A percentile compares a stretch with the other conserved stretches of the same genome.
These are phyloP conservation scores for Dimargaris xerosporica DNA, from an alignment of 192 early-diverging fungal species.

Conservation along the genomic window DNA sequence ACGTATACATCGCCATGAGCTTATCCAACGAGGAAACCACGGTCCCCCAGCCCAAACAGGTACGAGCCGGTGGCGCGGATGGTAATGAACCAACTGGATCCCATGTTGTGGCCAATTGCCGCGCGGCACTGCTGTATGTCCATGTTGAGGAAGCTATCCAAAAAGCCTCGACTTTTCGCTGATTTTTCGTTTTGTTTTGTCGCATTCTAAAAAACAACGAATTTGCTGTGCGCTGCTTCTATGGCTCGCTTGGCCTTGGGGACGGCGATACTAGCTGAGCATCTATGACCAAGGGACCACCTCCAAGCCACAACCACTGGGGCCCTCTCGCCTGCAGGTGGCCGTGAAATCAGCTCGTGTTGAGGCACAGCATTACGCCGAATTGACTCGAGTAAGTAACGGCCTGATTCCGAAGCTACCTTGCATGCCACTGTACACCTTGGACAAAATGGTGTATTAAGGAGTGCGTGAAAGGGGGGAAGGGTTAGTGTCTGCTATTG, in stretches of 20 bases:
- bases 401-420: background rate
- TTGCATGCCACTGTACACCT: background rate
- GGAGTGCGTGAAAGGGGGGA: too few relatives aligned
- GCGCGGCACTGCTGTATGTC: background rate
- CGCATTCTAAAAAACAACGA: background rate
- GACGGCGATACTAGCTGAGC: background rate
- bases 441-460: too few relatives aligned
- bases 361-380: background rate
- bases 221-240: background rate
- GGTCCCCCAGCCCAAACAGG: background rate
- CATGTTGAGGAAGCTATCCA: background rate
- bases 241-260: background rate
- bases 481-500: background rate
- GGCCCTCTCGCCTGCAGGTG: background rate
- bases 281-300: background rate
- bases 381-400: background rate
- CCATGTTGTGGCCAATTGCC: background rate
- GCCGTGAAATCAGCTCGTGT: background rate
- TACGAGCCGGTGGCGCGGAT: background rate
- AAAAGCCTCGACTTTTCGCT: background rate
- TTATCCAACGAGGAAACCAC: background rate
- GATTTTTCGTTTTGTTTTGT: background rate
- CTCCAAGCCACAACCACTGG: background rate
- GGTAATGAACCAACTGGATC: too few relatives aligned
- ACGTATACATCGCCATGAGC: background rate